Conservation (phyloP, 495 filamentous ascomycete species). For the Penicillium cinerascens region DNA sequence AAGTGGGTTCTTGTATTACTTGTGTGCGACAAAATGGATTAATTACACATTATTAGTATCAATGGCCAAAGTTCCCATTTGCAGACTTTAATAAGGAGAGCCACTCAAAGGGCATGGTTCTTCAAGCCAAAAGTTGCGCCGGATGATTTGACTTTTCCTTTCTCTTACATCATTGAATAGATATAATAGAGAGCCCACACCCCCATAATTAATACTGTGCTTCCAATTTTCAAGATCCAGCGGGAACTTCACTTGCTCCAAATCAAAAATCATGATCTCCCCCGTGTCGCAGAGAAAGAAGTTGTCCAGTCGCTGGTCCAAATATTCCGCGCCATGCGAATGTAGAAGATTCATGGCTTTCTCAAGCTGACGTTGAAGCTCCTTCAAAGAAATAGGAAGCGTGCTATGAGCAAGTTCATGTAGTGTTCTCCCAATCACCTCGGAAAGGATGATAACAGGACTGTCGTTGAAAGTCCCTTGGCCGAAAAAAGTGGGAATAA, state of each 20-base stretch:
- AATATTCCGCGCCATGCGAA: too few species aligned
- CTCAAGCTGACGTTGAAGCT: too few species aligned
- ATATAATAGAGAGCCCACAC: slow-evolving; percentile 12
- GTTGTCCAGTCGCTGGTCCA: too few species aligned
- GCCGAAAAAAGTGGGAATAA: too few species aligned
- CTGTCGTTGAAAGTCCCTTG: too few species aligned
- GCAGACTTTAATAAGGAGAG: background rate
- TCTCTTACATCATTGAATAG: slow-evolving; percentile 10
- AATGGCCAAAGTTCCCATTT: too few species aligned
- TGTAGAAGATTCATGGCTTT: too few species aligned
- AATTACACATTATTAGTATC: background rate
- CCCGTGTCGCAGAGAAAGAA: slow-evolving; percentile 10
- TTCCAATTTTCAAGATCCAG: slow-evolving; percentile 7
- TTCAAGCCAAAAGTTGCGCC: background rate
- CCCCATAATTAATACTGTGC: slow-evolving; percentile 9
- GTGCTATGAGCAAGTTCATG: too few species aligned
- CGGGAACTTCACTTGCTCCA: slow-evolving; percentile 11
- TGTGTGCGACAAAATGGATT: background rate
- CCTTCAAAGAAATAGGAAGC: too few species aligned
- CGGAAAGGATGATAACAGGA: too few species aligned
- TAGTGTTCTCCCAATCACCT: too few species aligned
- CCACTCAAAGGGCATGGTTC: background rate
- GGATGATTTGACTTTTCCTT: slow-evolving; percentile 2
- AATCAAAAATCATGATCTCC: slow-evolving; percentile 12
- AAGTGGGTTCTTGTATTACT: background rate